Evolutionary conservation across 345 rosid species (phyloP), one percentile per base, ranked within the genome.

Genomic region (Acer saccharum): DNA sequence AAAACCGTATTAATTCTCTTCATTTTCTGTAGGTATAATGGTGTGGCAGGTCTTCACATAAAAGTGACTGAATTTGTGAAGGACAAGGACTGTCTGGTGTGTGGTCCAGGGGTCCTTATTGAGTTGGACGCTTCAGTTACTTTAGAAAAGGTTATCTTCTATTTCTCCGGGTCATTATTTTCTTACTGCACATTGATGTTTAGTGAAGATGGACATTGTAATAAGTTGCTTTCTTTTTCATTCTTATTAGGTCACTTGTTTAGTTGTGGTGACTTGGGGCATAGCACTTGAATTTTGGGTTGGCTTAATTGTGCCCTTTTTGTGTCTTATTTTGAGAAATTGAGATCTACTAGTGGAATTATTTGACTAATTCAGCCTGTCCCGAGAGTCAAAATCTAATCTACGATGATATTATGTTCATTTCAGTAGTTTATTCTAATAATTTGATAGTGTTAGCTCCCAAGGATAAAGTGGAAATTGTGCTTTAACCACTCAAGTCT

Each of bases 31-130:
- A 84, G 99, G 88, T 96, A 92, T 87, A 92, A 92, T 73, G 99
- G 99, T 3, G 95, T 87, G 78, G 97, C 85, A 83, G 98, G 97
- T 77, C 93, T 96, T 74, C 97, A 92, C 83, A 85, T 89, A 75
- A 82, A 94, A 87, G 99, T 90, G 74, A 94, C 97, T 0, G 92
- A 92, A 80, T 91, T 92, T 69, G 90, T 70, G 88, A 92, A 85
- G 81, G 90, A 91, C 81, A 87, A 84, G 81, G 98, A 95, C 52
- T 96, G 99, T 86, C 95, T 94, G 57, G 97, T 89, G n/a, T 96
- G 99, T 80, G 97, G 98, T 81, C 98, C 99, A 6, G 97, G 97
- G 32, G 87, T 94, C 81, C 94, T 90, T 55, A 82, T 96, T 54
- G 97, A 96, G 88, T 73, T 92, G 64, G 97, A 92, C 76, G 78